Evolutionary conservation across 164 flowering plant species (phyloP).

Genomic region (Aristolochia californica): DNA sequence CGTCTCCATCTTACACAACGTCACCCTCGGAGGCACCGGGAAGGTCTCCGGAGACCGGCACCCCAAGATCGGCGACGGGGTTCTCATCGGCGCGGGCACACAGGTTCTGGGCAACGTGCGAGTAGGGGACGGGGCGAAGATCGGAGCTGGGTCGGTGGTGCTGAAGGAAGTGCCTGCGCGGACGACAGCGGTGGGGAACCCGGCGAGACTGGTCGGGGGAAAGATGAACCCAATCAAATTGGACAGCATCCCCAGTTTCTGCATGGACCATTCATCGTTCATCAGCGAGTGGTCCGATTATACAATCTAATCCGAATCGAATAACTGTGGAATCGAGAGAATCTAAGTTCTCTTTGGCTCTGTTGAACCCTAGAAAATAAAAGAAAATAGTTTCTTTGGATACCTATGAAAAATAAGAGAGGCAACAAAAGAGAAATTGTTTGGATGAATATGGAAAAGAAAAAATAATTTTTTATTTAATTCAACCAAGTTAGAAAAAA

Average conservation of each 20-base stretch:
- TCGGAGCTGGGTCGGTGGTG: conserved; percentile 82
- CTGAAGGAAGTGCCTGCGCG: conserved; percentile 53
- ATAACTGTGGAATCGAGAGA: background rate
- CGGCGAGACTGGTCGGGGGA: conserved; percentile 66
- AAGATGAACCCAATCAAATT: conserved; percentile 21
- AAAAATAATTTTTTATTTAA: no score
- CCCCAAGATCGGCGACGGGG: conserved; percentile 82
- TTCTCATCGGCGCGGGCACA: conserved; percentile 72
- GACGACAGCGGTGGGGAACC: conserved; percentile 79
- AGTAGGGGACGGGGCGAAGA: conserved; percentile 68
- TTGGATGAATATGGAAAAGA: no score
- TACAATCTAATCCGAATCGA: conserved; percentile 10
- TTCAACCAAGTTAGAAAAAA: no score
- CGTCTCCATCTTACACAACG: conserved; percentile 64
- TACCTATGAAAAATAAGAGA: no score
- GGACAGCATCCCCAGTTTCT: conserved; percentile 22
- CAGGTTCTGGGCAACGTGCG: conserved; percentile 56
- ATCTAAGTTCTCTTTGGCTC: background rate
- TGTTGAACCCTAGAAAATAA: no score
- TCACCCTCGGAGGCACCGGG: conserved; percentile 80
- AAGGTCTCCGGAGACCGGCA: conserved; percentile 59
- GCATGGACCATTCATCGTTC: conserved; percentile 30
- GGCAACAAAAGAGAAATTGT: no score
- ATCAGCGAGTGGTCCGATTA: conserved; percentile 23
- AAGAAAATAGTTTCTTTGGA: no score